Conservation (phyloP, 805 yeast species). For the Candida boidinii region DNA sequence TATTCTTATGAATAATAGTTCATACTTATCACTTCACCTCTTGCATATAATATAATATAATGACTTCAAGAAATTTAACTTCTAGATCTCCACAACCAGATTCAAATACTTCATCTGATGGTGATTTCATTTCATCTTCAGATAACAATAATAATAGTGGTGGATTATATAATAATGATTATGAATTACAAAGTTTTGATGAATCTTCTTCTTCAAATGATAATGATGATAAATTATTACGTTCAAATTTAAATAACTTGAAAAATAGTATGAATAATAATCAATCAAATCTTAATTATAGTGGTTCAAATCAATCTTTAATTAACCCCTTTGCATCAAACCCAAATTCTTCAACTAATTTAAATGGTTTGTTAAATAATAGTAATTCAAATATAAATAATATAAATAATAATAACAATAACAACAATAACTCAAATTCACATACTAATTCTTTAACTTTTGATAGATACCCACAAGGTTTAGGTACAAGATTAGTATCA, state of each 20-base stretch:
- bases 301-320: slow-evolving; percentile 15
- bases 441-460: no score
- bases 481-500: slow-evolving; percentile 49
- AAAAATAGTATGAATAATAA: slow-evolving; percentile 13
- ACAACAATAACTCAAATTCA: no score
- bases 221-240: no score
- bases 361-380: no score
- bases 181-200: slow-evolving; percentile 21
- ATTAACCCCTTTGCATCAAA: no score
- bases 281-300: slow-evolving; percentile 13
- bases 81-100: slow-evolving; percentile 24
- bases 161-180: slow-evolving; percentile 9
- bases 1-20: no score
- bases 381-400: no score
- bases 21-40: no score
- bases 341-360: no score
- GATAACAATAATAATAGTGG: background rate
- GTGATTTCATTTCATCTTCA: background rate
- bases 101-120: slow-evolving; percentile 15
- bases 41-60: slow-evolving; percentile 2
- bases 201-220: slow-evolving; percentile 17
- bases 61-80: slow-evolving; percentile 26
- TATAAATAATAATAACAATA: no score
- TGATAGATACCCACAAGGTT: no score
- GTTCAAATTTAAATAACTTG: slow-evolving; percentile 9